A percentile compares a stretch with the other conserved stretches of the same genome.
These are phyloP conservation scores for Pulveroboletus sp. DNA, from an alignment of 768 basidiomycete species.

Conservation along the genomic window DNA sequence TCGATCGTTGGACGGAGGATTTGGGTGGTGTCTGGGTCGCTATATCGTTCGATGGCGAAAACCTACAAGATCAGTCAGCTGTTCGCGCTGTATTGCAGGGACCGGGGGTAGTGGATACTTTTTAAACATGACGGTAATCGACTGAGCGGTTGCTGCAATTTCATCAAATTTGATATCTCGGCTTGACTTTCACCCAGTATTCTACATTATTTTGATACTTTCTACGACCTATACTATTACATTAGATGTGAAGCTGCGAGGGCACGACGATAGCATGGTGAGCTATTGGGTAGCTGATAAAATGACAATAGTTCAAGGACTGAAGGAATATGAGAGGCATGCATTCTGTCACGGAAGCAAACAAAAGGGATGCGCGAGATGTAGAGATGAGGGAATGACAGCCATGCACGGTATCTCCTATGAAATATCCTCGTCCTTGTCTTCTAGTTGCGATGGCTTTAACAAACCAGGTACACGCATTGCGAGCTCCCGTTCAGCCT, in stretches of 20 bases:
- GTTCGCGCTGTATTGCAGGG: slow-evolving; percentile 1
- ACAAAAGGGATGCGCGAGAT: slow-evolving; percentile 12
- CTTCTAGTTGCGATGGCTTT: slow-evolving; percentile 91
- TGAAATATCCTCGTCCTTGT: slow-evolving; percentile 81
- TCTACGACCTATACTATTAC: slow-evolving; percentile 35
- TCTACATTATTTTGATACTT: slow-evolving; percentile 28
- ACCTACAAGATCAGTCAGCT: slow-evolving; percentile 41
- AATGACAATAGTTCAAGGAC: slow-evolving; percentile 29
- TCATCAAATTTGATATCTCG: slow-evolving; percentile 8
- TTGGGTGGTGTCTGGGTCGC: slow-evolving; percentile 89
- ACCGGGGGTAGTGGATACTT: slow-evolving; percentile 46
- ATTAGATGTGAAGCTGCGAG: slow-evolving; percentile 34
- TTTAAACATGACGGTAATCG: slow-evolving; percentile 61
- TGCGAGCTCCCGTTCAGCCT: slow-evolving; percentile 83
- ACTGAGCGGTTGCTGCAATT: slow-evolving; percentile 5
- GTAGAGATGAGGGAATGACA: slow-evolving; percentile 25
- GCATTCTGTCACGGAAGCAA: slow-evolving; percentile 32
- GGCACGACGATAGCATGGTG: slow-evolving; percentile 31
- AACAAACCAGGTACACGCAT: slow-evolving; percentile 97
- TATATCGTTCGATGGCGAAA: slow-evolving; percentile 73
- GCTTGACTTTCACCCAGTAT: slow-evolving; percentile 16
- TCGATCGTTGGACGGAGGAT: slow-evolving; percentile 86
- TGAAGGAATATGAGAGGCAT: slow-evolving; percentile 18
- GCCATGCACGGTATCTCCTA: slow-evolving; percentile 28
- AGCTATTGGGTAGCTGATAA: slow-evolving; percentile 17